phyloP scores from a whole-genome alignment of 176 grass and related monocot genomes.

The Eleusine coracana region DNA sequence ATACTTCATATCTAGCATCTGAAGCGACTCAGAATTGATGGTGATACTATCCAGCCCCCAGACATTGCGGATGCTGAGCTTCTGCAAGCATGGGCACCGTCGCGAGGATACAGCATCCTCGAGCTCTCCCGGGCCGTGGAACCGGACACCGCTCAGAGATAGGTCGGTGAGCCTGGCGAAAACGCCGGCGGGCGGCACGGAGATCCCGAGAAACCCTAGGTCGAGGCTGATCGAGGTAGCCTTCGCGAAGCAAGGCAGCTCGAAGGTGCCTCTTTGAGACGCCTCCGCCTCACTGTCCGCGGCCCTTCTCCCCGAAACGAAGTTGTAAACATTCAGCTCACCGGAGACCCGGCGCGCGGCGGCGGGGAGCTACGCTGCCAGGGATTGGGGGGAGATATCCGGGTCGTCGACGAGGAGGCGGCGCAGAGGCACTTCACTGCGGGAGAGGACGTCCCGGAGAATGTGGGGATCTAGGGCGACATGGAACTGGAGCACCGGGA shows the following conservation, averaged over 20 bases:
- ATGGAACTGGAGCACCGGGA: background rate
- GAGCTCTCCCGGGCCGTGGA: background rate
- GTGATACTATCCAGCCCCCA: background rate
- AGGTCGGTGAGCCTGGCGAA: conserved; percentile 26
- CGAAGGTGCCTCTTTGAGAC: background rate
- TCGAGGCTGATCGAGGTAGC: background rate
- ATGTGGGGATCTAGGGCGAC: background rate
- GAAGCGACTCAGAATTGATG: conserved; percentile 24
- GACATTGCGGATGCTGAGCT: background rate
- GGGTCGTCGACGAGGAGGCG: background rate
- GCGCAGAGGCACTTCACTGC: background rate
- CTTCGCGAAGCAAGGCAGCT: conserved; percentile 18
- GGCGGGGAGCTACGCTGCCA: conserved; percentile 13
- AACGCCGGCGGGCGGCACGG: background rate
- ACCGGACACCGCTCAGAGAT: background rate
- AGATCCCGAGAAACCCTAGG: background rate
- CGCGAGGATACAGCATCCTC: conserved; percentile 26
- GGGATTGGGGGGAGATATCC: background rate
- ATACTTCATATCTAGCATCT: background rate
- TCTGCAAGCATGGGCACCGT: conserved; percentile 8
- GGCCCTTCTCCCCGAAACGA: too few species aligned
- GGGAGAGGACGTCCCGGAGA: background rate
- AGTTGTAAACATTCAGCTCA: background rate
- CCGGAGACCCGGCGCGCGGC: conserved; percentile 32
- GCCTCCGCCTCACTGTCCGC: background rate